Percentiles rank a stretch among this genome's conserved stretches.
phyloP scores from a whole-genome alignment of 2,329 filamentous ascomycete genomes.

The Talaromyces sp. region DNA sequence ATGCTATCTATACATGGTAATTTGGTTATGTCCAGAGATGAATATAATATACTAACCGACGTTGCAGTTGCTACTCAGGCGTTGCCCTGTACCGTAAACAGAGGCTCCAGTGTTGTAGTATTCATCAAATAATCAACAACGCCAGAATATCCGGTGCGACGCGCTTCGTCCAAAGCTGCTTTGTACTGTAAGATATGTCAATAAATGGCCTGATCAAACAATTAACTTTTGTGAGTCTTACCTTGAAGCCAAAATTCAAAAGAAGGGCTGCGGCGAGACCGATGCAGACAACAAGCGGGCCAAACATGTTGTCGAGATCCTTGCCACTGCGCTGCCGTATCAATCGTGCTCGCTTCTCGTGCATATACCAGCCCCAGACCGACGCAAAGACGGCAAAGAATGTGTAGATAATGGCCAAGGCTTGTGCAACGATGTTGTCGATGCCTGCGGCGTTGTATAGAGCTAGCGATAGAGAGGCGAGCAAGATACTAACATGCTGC shows the following conservation, averaged over 20 bases:
- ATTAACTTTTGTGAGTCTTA: conserved; percentile 19
- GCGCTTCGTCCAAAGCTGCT: conserved; percentile 3
- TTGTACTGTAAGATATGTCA: conserved; percentile 2
- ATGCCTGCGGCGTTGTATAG: conserved; percentile 85
- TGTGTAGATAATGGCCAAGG: conserved; percentile 80
- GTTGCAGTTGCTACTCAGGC: not conserved
- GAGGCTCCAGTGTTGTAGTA: not conserved
- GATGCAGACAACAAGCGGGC: conserved; percentile 78
- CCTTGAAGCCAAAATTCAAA: conserved; percentile 84
- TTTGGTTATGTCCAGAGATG: not conserved
- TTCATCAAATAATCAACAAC: not conserved
- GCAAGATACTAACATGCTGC: conserved; percentile 89
- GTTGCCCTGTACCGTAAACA: not conserved
- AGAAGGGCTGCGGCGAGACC: conserved; percentile 76
- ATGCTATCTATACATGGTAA: not conserved
- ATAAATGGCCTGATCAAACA: not conserved
- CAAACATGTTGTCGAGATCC: conserved; percentile 87
- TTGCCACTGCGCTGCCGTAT: conserved; percentile 83
- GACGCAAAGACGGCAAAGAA: conserved; percentile 78
- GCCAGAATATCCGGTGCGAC: not conserved
- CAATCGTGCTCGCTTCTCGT: conserved; percentile 71
- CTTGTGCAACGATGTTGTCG: conserved; percentile 69
- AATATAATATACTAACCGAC: not conserved
- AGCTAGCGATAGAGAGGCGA: conserved; percentile 78
- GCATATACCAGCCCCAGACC: conserved; percentile 82